Evolutionary conservation across 352 stramenopile genomes (phyloP).

Genomic region (Blastocystis sp.): DNA sequence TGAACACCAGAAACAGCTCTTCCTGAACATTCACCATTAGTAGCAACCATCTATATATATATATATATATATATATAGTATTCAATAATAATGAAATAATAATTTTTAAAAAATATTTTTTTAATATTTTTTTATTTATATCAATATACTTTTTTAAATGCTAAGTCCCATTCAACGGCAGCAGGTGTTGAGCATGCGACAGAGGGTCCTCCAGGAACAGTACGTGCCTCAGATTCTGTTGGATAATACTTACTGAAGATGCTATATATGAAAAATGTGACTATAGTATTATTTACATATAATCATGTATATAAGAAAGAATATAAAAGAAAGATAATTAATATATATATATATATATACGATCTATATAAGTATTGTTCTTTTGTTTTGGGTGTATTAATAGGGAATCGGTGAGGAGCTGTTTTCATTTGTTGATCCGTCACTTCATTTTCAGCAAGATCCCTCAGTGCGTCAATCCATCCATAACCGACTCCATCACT

Average conservation of each 20-base stretch:
- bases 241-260: conserved; percentile 96
- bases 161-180: conserved; percentile 85
- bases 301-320: no score
- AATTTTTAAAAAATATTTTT: no score
- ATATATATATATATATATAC: no score
- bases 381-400: conserved; percentile 94
- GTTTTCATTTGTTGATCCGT: conserved; percentile 77
- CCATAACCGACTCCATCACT: conserved; percentile 93
- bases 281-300: background rate
- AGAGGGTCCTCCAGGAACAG: conserved; percentile 79
- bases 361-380: conserved; percentile 78
- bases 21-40: no score
- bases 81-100: no score
- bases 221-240: conserved; percentile 76
- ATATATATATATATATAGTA: no score
- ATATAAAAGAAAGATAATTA: conserved; percentile 37
- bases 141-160: no score
- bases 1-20: no score
- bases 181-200: conserved; percentile 91
- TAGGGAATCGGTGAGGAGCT: conserved; percentile 75
- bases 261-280: conserved; percentile 55
- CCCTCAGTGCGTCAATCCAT: conserved; percentile 89
- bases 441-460: conserved; percentile 72
- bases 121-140: no score
- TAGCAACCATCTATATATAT: no score